Base-by-base conservation (phyloP, 139 green algal species). In the Closterium sp. region DNA sequence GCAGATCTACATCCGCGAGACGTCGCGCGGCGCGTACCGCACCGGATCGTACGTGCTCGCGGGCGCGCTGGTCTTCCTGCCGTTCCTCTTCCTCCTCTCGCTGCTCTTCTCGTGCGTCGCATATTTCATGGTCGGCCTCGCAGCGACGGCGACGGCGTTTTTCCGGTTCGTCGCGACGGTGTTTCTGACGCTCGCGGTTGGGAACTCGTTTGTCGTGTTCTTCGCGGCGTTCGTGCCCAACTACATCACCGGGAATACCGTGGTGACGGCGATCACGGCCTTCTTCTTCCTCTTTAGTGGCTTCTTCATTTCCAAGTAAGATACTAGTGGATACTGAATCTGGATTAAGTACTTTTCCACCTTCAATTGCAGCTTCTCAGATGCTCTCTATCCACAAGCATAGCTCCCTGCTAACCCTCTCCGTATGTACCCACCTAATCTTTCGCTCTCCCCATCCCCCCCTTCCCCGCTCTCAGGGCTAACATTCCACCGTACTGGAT, bases 1-100 rank as follows among this genome's bases (percentile, higher is more conserved):
- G 27, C 92, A 95, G 87, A 94, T 95, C 27, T 95, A 95, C 93
- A 95, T 94, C 45, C 88, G 93, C 2, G 93, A 95, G 86, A 95
- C 93, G 0, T 95, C 93, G 22, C 93, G 93, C 24, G 93, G 93
- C 21, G 93, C 93, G 24, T 95, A 95, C 84, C 92, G 93, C 88
- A 92, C 93, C 2, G 95, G 62, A 9, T 90, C 93, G 21, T 95
- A 95, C 50, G 93, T 95, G 42, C 21, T 95, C 31, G 31, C 93
- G 28, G 89, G 93, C 17, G 89, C 93, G 7, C 13, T 95, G 79
- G 85, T 94, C 38, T 93, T 93, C 90, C 89, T 95, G 29, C 93
- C 93, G 22, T 95, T 96, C 93, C 92, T 95, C 9, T 91, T 93
- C 32, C 9, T 91, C 24, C 90, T 95, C 50, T 91, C 93, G 32